phyloP scores from a whole-genome alignment of 2,329 filamentous ascomycete species.

The Neoascochyta sp. region DNA sequence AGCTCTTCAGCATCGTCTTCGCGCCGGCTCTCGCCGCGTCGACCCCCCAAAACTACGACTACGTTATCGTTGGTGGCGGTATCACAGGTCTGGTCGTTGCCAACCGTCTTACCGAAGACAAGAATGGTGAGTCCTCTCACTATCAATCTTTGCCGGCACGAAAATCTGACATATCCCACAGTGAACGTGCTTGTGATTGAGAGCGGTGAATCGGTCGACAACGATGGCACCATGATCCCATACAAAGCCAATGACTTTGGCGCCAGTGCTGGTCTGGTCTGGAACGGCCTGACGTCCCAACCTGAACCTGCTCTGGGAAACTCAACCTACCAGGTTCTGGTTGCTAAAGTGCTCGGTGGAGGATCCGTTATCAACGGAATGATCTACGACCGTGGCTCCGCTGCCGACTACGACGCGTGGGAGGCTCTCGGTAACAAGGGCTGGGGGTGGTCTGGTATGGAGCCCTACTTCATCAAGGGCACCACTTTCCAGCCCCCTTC shows the following conservation, averaged over 20 bases:
- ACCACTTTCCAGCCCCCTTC: conserved; percentile 27
- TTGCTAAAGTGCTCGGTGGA: conserved; percentile 27
- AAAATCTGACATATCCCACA: conserved; percentile 5
- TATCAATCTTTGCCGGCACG: background rate
- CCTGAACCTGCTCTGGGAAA: conserved; percentile 23
- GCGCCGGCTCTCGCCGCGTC: conserved; percentile 14
- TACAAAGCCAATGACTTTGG: conserved; percentile 25
- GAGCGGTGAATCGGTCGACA: conserved; percentile 23
- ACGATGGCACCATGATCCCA: conserved; percentile 21
- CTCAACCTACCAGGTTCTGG: conserved; percentile 16
- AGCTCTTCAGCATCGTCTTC: conserved; percentile 21
- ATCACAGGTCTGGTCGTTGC: conserved; percentile 29
- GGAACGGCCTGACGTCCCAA: conserved; percentile 18
- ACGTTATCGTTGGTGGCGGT: conserved; percentile 32
- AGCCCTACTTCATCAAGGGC: conserved; percentile 27
- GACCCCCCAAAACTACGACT: conserved; percentile 21
- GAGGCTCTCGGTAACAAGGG: conserved; percentile 56
- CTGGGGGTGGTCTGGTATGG: conserved; percentile 54
- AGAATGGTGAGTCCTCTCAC: conserved; percentile 12
- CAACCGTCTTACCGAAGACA: conserved; percentile 25
- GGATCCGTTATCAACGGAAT: conserved; percentile 37
- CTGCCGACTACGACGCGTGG: conserved; percentile 51
- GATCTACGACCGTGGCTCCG: conserved; percentile 33
- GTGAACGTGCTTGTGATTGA: conserved; percentile 28
- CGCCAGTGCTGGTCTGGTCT: conserved; percentile 17